Evolutionary conservation across 1,139 yeast species (phyloP), one percentile per base, ranked within the genome.

Genomic region (Meyerozyma guilliermondii): DNA sequence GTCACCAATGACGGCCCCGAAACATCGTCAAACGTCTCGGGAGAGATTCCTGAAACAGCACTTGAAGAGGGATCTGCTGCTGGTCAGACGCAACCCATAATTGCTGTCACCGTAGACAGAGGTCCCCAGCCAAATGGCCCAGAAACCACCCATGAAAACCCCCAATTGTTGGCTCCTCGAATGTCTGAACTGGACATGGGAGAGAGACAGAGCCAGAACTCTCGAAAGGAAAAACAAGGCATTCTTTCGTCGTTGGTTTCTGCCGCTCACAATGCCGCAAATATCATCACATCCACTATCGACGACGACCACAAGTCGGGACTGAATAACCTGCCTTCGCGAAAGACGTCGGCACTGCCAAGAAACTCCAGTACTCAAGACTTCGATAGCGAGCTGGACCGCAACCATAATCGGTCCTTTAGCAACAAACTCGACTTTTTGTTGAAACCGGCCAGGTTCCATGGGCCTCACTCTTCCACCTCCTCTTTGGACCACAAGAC

Each of bases 221-320:
- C 40, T 2, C 16, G 18, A 5, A 29, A 29, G 10, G 27, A 11
- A n/a, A 34, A 39, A 18, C 38, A 34, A 20, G 57, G 58, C 10
- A 24, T 65, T 14, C 38, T 67, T 18, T 53, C 66, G 26, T 40
- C 66, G 42, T 38, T 66, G 43, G 38, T 66, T 29, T 53, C 58
- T 7, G 71, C 59, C 7, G 71, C 68, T 4, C 68, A 63, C 41
- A 59, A 56, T 38, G 67, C 66, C 10, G 68, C 67, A 4, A 49
- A 51, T 16, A 59, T 57, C 43, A 47, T 63, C 24, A 30, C 23
- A 36, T 43, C 49, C 11, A 39, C 47, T 14, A 35, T 40, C 5
- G 51, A 46, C 37, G 45, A 44, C 17, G 47, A 46, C 24, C 41
- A 38, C n/a, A 17, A 31, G 5, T 4, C 33, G 10, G 33, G 33